A percentile compares a stretch with the other conserved stretches of the same genome.
Conservation (phyloP, 169 alveolate genomes). For the Babesia bovis region DNA sequence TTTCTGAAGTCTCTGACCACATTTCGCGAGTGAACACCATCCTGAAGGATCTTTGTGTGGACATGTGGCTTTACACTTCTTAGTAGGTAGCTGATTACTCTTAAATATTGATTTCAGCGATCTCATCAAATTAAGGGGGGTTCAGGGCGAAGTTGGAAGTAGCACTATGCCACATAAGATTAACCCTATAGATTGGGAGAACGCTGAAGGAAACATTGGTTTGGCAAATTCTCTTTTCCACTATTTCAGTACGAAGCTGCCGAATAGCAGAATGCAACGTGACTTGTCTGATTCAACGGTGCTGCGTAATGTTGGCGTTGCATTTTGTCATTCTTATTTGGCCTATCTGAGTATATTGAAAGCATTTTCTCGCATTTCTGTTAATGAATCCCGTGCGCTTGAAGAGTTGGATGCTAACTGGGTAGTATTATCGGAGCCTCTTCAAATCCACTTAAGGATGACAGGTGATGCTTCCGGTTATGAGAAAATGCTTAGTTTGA, state of each 20-base stretch:
- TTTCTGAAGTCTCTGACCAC: slow-evolving; percentile 85
- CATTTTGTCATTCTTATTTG: slow-evolving; percentile 81
- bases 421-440: slow-evolving; percentile 93
- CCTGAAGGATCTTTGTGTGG: slow-evolving; percentile 87
- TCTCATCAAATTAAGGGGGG: slow-evolving; percentile 61
- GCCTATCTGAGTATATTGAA: slow-evolving; percentile 80
- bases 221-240: slow-evolving; percentile 86
- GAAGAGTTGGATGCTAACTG: slow-evolving; percentile 87
- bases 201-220: slow-evolving; percentile 95
- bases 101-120: slow-evolving; percentile 22
- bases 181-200: slow-evolving; percentile 95
- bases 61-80: slow-evolving; percentile 92
- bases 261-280: slow-evolving; percentile 91
- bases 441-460: slow-evolving; percentile 87
- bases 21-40: slow-evolving; percentile 85
- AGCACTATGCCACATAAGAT: slow-evolving; percentile 98
- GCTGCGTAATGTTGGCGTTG: slow-evolving; percentile 89
- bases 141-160: slow-evolving; percentile 91
- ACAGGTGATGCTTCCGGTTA: slow-evolving; percentile 69
- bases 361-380: slow-evolving; percentile 84
- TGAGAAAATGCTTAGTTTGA: slow-evolving; percentile 69
- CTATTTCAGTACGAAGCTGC: slow-evolving; percentile 85
- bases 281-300: slow-evolving; percentile 95
- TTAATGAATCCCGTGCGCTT: slow-evolving; percentile 67
- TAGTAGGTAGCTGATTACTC: slow-evolving; percentile 21